Evolutionary conservation across 2,329 filamentous ascomycete genomes (phyloP).

Genomic region (Colletotrichum nymphaeae): DNA sequence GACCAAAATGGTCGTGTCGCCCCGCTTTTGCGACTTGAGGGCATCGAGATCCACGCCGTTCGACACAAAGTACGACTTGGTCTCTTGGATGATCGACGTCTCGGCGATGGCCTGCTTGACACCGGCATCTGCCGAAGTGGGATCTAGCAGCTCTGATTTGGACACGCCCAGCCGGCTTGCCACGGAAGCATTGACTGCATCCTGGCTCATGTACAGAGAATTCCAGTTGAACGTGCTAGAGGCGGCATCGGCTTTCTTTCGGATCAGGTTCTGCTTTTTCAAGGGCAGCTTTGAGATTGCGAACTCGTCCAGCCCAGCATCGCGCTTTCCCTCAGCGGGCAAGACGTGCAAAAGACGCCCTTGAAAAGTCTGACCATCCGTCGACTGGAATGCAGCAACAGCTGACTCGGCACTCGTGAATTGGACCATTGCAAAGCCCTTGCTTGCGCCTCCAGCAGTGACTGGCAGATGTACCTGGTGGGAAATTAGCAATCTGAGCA

Average conservation of each 20-base stretch:
- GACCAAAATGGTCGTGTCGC: constrained; percentile 87
- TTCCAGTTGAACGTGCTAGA: constrained; percentile 92
- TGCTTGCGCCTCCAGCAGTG: constrained; percentile 78
- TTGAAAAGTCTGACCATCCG: constrained; percentile 90
- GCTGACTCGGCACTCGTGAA: constrained; percentile 80
- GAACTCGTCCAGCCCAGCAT: constrained; percentile 86
- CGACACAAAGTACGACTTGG: constrained; percentile 87
- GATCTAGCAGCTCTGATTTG: constrained; percentile 92
- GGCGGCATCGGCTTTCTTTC: constrained; percentile 83
- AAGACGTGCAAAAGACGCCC: constrained; percentile 92
- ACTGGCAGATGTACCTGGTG: constrained; percentile 86
- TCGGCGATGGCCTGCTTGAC: constrained; percentile 98
- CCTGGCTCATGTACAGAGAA: constrained; percentile 98
- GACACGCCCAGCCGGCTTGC: constrained; percentile 87
- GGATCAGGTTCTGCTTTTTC: constrained; percentile 93
- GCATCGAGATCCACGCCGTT: constrained; percentile 93
- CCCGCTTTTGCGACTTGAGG: constrained; percentile 86
- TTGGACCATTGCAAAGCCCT: constrained; percentile 91
- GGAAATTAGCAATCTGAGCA: constrained; percentile 38
- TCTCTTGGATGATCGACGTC: constrained; percentile 95
- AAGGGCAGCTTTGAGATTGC: constrained; percentile 90
- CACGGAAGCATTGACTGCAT: constrained; percentile 92
- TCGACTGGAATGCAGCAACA: constrained; percentile 79
- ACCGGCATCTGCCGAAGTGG: constrained; percentile 93
- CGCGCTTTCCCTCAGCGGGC: constrained; percentile 84